Evolutionary conservation across 2,329 filamentous ascomycete genomes (phyloP).

Genomic region (Cadophora gregata): DNA sequence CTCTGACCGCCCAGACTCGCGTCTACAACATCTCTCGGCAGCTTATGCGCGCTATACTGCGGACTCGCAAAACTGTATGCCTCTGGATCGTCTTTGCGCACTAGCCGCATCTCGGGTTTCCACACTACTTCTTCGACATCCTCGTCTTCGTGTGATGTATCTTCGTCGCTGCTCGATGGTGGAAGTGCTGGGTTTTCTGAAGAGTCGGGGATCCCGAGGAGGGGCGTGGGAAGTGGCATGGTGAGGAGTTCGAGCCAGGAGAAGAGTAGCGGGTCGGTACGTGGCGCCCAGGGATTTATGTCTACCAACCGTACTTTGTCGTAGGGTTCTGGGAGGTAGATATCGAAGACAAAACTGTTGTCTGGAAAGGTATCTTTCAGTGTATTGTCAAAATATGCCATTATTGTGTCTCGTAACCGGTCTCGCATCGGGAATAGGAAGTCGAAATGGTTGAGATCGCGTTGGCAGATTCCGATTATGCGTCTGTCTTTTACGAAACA

Average conservation of each 20-base stretch:
- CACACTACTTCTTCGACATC: slow-evolving; percentile 59
- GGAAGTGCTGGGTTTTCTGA: slow-evolving; percentile 40
- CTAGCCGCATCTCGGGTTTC: slow-evolving; percentile 79
- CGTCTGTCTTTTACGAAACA: slow-evolving; percentile 88
- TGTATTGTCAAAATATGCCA: slow-evolving; percentile 77
- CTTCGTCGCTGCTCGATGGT: slow-evolving; percentile 46
- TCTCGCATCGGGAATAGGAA: slow-evolving; percentile 73
- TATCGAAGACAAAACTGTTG: slow-evolving; percentile 84
- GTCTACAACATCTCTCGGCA: slow-evolving; percentile 90
- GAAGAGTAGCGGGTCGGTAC: slow-evolving; percentile 89
- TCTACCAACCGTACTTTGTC: slow-evolving; percentile 76
- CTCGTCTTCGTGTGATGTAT: slow-evolving; percentile 49
- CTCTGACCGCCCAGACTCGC: slow-evolving; percentile 72
- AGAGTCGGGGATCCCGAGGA: slow-evolving; percentile 56
- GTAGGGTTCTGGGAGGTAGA: slow-evolving; percentile 79
- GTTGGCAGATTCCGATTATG: slow-evolving; percentile 83
- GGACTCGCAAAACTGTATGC: slow-evolving; percentile 85
- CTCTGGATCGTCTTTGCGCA: slow-evolving; percentile 84
- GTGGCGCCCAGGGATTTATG: slow-evolving; percentile 90
- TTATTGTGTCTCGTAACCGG: slow-evolving; percentile 70
- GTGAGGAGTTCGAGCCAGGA: slow-evolving; percentile 86
- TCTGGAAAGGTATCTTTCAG: slow-evolving; percentile 83
- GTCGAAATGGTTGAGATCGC: slow-evolving; percentile 88
- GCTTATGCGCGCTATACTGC: slow-evolving; percentile 93
- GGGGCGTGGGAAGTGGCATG: slow-evolving; percentile 65